Evolutionary conservation across 495 filamentous ascomycete species (phyloP).

Genomic region (Daldinia vernicosa): DNA sequence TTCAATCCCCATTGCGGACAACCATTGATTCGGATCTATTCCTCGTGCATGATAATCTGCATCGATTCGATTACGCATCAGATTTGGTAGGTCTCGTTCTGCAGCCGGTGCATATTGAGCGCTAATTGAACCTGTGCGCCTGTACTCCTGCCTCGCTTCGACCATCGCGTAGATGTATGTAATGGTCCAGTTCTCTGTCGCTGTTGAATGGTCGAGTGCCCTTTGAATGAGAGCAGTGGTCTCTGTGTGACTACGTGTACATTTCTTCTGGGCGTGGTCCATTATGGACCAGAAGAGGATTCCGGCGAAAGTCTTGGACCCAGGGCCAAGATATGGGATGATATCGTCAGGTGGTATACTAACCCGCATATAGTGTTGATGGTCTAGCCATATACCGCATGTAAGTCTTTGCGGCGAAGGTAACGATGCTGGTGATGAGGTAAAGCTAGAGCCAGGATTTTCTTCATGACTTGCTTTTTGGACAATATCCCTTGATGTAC

Average conservation of each 20-base stretch:
- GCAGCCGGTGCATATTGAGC: neutral
- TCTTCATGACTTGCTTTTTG: neutral
- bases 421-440: neutral
- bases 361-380: conserved; percentile 24
- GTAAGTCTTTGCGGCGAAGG: conserved; percentile 13
- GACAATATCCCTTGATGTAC: conserved; percentile 2
- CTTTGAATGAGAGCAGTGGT: neutral
- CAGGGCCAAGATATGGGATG: conserved; percentile 15
- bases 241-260: neutral
- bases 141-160: conserved; percentile 28
- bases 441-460: neutral
- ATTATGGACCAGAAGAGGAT: conserved; percentile 26
- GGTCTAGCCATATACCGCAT: conserved; percentile 26
- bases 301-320: conserved; percentile 22
- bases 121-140: conserved; percentile 8
- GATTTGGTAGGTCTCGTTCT: neutral
- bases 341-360: conserved; percentile 26
- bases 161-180: conserved; percentile 24
- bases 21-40: neutral
- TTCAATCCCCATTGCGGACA: neutral
- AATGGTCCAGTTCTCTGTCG: conserved; percentile 14
- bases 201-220: conserved; percentile 10
- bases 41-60: neutral
- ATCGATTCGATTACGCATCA: neutral
- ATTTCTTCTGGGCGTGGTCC: conserved; percentile 11